Conservation (phyloP, 768 basidiomycete species). For the Collybia sp. region DNA sequence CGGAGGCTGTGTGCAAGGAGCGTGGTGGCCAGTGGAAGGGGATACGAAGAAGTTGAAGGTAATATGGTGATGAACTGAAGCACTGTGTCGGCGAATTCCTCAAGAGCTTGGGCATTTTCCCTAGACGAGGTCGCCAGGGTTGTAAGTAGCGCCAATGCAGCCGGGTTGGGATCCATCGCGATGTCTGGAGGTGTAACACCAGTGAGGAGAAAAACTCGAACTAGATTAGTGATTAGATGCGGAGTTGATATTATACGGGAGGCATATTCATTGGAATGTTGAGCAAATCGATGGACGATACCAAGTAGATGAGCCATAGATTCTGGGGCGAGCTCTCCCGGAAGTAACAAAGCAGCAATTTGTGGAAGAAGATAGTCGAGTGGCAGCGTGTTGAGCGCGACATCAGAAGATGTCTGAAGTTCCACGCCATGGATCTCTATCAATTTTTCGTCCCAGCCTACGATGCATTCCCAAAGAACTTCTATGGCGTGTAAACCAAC, state of each 20-base stretch:
- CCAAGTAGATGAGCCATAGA: conserved; percentile 53
- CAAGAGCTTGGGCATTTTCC: conserved; percentile 53
- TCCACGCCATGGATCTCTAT: conserved; percentile 43
- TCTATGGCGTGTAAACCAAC: conserved; percentile 67
- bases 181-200: conserved; percentile 37
- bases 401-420: conserved; percentile 24
- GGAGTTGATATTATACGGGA: conserved; percentile 45
- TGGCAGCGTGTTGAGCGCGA: conserved; percentile 27
- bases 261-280: conserved; percentile 51
- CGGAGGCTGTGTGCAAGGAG: conserved; percentile 56
- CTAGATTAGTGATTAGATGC: conserved; percentile 44
- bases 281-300: conserved; percentile 57
- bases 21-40: conserved; percentile 36
- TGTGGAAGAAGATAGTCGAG: conserved; percentile 44
- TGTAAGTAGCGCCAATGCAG: conserved; percentile 52
- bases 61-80: conserved; percentile 66
- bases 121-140: conserved; percentile 63
- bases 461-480: conserved; percentile 69
- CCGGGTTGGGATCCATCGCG: conserved; percentile 34
- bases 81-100: conserved; percentile 56
- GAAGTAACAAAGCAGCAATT: conserved; percentile 32
- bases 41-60: conserved; percentile 37
- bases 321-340: conserved; percentile 39
- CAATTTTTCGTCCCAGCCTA: conserved; percentile 51
- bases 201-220: conserved; percentile 55